Evolutionary conservation across 768 basidiomycete species (phyloP), one percentile per base, ranked within the genome.

Genomic region (Russula earlei): DNA sequence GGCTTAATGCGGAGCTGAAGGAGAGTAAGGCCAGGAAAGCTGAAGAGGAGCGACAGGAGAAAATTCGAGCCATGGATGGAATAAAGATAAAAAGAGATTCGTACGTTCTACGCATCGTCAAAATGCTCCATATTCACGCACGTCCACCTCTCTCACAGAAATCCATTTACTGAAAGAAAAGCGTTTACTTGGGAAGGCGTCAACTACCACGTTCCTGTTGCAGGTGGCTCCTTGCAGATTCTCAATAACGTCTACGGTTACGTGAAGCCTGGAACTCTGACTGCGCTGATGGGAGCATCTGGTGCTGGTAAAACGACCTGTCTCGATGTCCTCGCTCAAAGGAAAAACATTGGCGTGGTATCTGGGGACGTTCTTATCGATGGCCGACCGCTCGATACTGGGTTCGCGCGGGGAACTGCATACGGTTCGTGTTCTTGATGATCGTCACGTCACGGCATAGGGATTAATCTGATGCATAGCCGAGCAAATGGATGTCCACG

Each of bases 221-320:
- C 82, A 0, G 79, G 77, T 33, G 86, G 85, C 5, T 73, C 73
- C 19, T 73, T 71, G 9, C 76, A 80, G 36, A 73, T 92, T 8
- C 76, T 92, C 36, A 81, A 91, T 62, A 82, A 89, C 62, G 81
- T 92, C 14, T 79, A 76, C 56, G 90, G 90, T 0, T 91, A 83
- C 65, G 86, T 90, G 43, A 86, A 84, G 62, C 91, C 91, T 9
- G 91, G 90, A 2, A 89, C 83, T 17, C 68, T 92, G 6, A 62
- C 62, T 0, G 91, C 91, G 0, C 74, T 93, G 5, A 91, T 94
- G 90, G 91, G 91, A 58, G 85, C 86, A 15, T 85, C 83, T 54
- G 87, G 87, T 51, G 87, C 87, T 41, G 85, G 84, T 61, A 87
- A 79, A 74, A 91, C 83, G 27, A 93, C 83, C 17, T 91, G 78